Conservation (phyloP, 208 protist genomes). For the Trypanosoma rangeli region DNA sequence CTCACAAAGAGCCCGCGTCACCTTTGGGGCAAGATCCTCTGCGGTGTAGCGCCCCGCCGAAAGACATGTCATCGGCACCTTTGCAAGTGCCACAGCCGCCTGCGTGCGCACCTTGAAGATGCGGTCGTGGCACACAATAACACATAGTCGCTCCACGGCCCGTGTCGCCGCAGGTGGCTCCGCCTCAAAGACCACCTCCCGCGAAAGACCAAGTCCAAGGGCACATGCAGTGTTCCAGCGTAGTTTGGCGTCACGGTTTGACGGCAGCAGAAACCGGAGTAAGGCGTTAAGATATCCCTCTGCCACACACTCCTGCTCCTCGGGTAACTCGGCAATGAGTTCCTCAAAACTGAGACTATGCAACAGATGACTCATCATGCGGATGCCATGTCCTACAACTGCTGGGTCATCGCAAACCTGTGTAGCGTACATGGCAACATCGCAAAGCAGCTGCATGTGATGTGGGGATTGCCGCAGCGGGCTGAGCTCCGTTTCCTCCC, state of each 20-base stretch:
- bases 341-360: conserved; percentile 57
- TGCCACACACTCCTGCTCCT: conserved; percentile 46
- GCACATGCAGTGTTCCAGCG: conserved; percentile 80
- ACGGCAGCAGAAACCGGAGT: conserved; percentile 42
- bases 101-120: conserved; percentile 88
- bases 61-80: conserved; percentile 30
- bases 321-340: conserved; percentile 58
- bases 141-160: conserved; percentile 53
- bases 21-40: conserved; percentile 44
- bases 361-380: conserved; percentile 81
- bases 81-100: conserved; percentile 55
- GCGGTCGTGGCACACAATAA: conserved; percentile 51
- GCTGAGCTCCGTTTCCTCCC: conserved; percentile 7
- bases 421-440: conserved; percentile 55
- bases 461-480: conserved; percentile 18
- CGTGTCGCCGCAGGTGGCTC: conserved; percentile 52
- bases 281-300: conserved; percentile 70
- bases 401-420: conserved; percentile 36
- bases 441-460: conserved; percentile 45
- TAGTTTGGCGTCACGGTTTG: conserved; percentile 57
- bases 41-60: conserved; percentile 32
- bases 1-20: conserved; percentile 59
- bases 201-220: conserved; percentile 57
- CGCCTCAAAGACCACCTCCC: conserved; percentile 60
- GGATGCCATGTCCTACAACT: conserved; percentile 74